Conservation (phyloP, 1,284 basidiomycete species). For the Serendipita sp. region DNA sequence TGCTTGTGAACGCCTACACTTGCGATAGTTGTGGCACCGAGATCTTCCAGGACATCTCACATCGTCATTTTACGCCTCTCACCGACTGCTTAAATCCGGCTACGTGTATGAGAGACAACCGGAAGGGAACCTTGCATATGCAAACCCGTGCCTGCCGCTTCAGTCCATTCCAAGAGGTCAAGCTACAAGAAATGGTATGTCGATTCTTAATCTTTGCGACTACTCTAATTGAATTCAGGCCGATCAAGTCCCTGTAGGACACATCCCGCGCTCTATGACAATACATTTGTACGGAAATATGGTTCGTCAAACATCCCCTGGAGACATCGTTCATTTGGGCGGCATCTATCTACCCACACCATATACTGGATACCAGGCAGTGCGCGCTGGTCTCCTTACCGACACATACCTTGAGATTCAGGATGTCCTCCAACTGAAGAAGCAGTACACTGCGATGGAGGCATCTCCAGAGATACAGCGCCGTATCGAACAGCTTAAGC, state of each 20-base stretch:
- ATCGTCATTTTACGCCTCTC: constrained; percentile 83
- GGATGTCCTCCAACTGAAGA: constrained; percentile 87
- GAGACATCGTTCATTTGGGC: constrained; percentile 87
- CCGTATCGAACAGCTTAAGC: constrained; percentile 55
- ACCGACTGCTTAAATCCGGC: constrained; percentile 71
- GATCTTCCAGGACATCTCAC: constrained; percentile 96
- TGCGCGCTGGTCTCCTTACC: constrained; percentile 88
- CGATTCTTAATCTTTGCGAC: not conserved
- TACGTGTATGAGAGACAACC: constrained; percentile 77
- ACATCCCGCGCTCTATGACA: constrained; percentile 97
- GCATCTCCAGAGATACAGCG: constrained; percentile 72
- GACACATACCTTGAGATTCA: constrained; percentile 95
- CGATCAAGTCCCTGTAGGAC: constrained; percentile 98
- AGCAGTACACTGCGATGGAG: constrained; percentile 93
- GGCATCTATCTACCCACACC: constrained; percentile 84
- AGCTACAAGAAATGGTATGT: constrained; percentile 94
- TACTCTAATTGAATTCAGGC: constrained; percentile 37
- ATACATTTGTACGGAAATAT: constrained; percentile 84
- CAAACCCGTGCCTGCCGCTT: constrained; percentile 96
- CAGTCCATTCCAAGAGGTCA: constrained; percentile 96
- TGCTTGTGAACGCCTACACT: constrained; percentile 96
- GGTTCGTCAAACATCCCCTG: constrained; percentile 86
- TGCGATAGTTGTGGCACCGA: constrained; percentile 98
- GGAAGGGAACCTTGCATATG: constrained; percentile 88
- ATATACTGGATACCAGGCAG: constrained; percentile 76